Percentiles rank a stretch among this genome's conserved stretches.
Conservation (phyloP, 495 filamentous ascomycete genomes). For the Penicillium riverlandense region DNA sequence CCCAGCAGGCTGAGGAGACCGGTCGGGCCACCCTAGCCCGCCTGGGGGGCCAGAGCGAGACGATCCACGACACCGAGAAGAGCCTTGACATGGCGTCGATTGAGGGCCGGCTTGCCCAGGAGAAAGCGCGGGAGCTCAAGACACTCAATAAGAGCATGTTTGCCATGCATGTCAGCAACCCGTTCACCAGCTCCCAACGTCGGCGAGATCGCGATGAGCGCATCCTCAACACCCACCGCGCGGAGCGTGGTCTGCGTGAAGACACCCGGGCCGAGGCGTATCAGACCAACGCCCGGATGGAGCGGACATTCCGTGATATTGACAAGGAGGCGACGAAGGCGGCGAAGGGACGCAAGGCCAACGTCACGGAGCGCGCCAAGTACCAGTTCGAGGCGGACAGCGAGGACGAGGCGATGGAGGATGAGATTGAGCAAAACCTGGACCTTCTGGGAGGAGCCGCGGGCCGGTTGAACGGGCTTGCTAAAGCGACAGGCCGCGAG, state of each 20-base stretch:
- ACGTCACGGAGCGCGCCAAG: constrained; percentile 60
- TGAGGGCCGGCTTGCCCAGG: constrained; percentile 65
- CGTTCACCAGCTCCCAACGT: constrained; percentile 55
- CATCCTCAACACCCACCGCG: constrained; percentile 53
- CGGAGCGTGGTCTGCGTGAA: constrained; percentile 62
- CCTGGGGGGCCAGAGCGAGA: constrained; percentile 68
- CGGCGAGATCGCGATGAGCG: constrained; percentile 52
- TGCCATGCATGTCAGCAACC: constrained; percentile 66
- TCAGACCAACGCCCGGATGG: constrained; percentile 49
- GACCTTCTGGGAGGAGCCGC: constrained; percentile 53
- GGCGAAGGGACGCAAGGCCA: constrained; percentile 37
- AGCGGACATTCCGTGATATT: constrained; percentile 51
- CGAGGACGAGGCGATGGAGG: constrained; percentile 70
- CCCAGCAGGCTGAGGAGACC: constrained; percentile 64
- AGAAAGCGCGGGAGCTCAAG: constrained; percentile 69
- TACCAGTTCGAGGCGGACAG: constrained; percentile 76
- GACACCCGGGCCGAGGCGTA: constrained; percentile 59
- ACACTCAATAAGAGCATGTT: constrained; percentile 79
- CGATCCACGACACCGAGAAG: constrained; percentile 69
- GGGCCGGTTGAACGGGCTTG: constrained; percentile 57
- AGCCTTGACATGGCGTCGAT: constrained; percentile 63
- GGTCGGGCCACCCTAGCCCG: constrained; percentile 60
- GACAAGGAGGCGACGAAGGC: constrained; percentile 30
- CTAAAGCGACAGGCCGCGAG: constrained; percentile 63
- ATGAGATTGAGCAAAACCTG: constrained; percentile 60